Evolutionary conservation across 1,284 basidiomycete species (phyloP).

Genomic region (Microbotryum intermedium): DNA sequence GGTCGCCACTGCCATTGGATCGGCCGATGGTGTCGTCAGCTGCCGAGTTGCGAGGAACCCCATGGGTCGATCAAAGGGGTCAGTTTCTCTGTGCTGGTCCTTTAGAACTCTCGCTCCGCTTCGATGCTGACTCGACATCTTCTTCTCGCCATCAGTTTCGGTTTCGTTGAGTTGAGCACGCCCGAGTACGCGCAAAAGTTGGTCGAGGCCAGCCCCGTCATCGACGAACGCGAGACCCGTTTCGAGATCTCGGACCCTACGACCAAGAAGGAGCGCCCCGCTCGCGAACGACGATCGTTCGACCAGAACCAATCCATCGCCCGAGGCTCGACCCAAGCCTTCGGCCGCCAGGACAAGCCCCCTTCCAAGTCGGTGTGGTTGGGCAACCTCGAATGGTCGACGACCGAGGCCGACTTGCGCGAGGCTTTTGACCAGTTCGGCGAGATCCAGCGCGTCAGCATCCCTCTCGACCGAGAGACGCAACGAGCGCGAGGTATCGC

Average conservation of each 20-base stretch:
- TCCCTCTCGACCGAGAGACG: conserved; percentile 87
- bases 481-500: conserved; percentile 89
- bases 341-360: conserved; percentile 27
- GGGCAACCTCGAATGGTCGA: conserved; percentile 75
- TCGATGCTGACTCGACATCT: neutral
- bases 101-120: too few species aligned
- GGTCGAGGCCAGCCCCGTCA: conserved; percentile 58
- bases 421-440: conserved; percentile 82
- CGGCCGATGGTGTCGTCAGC: conserved; percentile 63
- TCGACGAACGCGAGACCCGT: conserved; percentile 85
- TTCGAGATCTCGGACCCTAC: conserved; percentile 66
- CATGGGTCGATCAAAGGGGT: conserved; percentile 70
- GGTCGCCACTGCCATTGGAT: conserved; percentile 45
- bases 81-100: neutral
- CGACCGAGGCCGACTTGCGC: conserved; percentile 78
- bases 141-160: conserved; percentile 48
- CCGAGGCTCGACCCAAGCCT: conserved; percentile 42
- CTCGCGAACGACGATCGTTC: conserved; percentile 58
- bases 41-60: conserved; percentile 85
- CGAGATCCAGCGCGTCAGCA: conserved; percentile 59
- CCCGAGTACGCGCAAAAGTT: conserved; percentile 62
- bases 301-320: conserved; percentile 36
- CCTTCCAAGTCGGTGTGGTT: conserved; percentile 76
- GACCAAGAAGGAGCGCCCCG: conserved; percentile 46
- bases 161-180: conserved; percentile 75